Evolutionary conservation across 2,329 filamentous ascomycete species (phyloP).

Genomic region (Hypoxylon sp.): DNA sequence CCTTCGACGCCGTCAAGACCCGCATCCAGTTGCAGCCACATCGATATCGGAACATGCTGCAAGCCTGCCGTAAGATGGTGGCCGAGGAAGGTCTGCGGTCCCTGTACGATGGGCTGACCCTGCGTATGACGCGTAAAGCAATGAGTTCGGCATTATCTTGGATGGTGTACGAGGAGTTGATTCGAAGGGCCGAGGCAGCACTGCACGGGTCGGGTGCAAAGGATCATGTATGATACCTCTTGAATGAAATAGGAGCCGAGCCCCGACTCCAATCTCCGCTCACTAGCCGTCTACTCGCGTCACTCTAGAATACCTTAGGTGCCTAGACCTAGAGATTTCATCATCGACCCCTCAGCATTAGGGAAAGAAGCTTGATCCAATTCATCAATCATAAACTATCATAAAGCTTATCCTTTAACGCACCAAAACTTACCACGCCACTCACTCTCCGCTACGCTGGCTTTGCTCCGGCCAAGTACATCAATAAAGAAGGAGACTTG

Average conservation of each 20-base stretch:
- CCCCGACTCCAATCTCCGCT: constrained; percentile 20
- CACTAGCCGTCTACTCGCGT: constrained; percentile 5
- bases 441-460: constrained; percentile 46
- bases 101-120: constrained; percentile 83
- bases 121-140: constrained; percentile 91
- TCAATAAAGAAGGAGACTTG: constrained; percentile 56
- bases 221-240: constrained; percentile 38
- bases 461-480: constrained; percentile 64
- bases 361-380: constrained; percentile 7
- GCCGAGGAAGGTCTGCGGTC: constrained; percentile 80
- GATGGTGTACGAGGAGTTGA: constrained; percentile 95
- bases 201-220: constrained; percentile 40
- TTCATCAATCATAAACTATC: constrained; percentile 7
- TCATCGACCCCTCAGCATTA: neutral
- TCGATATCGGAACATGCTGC: constrained; percentile 82
- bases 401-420: neutral
- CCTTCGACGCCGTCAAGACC: constrained; percentile 96
- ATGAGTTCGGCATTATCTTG: constrained; percentile 94
- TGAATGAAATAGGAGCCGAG: constrained; percentile 15
- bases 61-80: constrained; percentile 80
- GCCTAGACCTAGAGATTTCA: constrained; percentile 7
- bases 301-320: neutral
- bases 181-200: constrained; percentile 69
- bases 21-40: constrained; percentile 88
- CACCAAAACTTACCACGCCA: constrained; percentile 10